Evolutionary conservation across 2,329 filamentous ascomycete species (phyloP).

Genomic region (Ophiostoma novo-ulmi): DNA sequence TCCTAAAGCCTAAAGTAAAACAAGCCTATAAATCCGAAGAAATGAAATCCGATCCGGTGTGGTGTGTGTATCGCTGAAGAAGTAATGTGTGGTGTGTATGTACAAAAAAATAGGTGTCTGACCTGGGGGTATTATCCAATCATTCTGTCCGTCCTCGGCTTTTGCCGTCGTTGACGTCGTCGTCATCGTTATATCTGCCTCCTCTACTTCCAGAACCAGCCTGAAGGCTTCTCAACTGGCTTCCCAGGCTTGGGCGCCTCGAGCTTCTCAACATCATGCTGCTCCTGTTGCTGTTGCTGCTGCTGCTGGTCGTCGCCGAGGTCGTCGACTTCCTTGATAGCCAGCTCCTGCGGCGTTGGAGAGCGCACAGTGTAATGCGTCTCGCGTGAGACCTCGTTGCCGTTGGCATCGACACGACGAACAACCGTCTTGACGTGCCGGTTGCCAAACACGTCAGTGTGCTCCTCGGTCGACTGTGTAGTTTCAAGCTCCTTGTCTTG

Average conservation of each 20-base stretch:
- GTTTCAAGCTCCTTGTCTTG: conserved; percentile 33
- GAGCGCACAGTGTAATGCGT: conserved; percentile 31
- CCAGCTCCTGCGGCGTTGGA: conserved; percentile 3
- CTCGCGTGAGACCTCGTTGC: conserved; percentile 39
- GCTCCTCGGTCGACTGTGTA: conserved; percentile 35
- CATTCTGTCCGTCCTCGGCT: neutral
- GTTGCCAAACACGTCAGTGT: conserved; percentile 42
- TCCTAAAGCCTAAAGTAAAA: neutral
- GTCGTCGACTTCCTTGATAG: conserved; percentile 12
- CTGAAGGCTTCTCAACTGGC: conserved; percentile 29
- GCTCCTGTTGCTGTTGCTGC: neutral
- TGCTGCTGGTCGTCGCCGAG: neutral
- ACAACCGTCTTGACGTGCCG: conserved; percentile 40
- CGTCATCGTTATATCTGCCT: neutral
- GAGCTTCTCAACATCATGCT: neutral
- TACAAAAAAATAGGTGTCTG: neutral
- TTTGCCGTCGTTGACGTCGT: conserved; percentile 15
- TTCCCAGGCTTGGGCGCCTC: neutral
- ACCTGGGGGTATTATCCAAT: conserved; percentile 10
- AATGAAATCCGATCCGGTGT: neutral
- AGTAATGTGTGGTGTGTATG: neutral
- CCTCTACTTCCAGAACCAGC: conserved; percentile 43
- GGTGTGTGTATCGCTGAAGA: neutral
- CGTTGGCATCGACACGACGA: conserved; percentile 40
- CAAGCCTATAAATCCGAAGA: neutral